Conservation (phyloP, 23 red algal species). For the Gracilaria domingensis region DNA sequence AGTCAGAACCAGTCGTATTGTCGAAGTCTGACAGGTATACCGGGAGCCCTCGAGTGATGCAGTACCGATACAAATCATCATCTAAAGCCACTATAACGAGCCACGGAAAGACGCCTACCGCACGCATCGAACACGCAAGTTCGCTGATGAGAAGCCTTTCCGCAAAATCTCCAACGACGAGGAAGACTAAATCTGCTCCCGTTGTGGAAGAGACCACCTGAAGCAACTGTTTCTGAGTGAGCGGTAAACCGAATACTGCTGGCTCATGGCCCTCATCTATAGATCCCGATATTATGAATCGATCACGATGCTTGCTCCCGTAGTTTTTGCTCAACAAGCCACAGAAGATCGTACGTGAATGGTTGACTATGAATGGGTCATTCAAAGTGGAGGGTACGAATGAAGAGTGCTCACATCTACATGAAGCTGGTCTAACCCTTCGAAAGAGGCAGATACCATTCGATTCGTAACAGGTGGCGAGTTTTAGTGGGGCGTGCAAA, state of each 20-base stretch:
- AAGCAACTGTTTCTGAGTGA: constrained; percentile 35
- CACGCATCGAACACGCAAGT: constrained; percentile 86
- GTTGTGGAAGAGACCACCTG: constrained; percentile 30
- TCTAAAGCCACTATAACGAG: constrained; percentile 88
- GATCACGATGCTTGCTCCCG: constrained; percentile 3
- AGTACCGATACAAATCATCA: constrained; percentile 85
- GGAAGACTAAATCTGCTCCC: constrained; percentile 31
- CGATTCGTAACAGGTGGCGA: constrained; percentile 74
- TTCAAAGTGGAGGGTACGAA: constrained; percentile 78
- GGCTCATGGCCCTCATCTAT: background rate
- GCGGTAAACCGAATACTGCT: constrained; percentile 57
- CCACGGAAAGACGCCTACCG: constrained; percentile 55
- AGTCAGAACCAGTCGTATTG: constrained; percentile 32
- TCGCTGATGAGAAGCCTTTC: constrained; percentile 77
- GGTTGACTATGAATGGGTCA: constrained; percentile 82
- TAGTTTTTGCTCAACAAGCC: constrained; percentile 67
- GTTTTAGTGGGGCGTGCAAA: constrained; percentile 93
- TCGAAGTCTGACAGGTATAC: constrained; percentile 68
- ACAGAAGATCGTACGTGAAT: constrained; percentile 78
- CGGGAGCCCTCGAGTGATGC: constrained; percentile 71
- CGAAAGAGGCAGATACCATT: constrained; percentile 75
- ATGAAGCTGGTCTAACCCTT: constrained; percentile 73
- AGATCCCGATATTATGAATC: constrained; percentile 46
- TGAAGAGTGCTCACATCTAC: constrained; percentile 91
- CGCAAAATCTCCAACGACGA: constrained; percentile 49